Conservation (phyloP, 2,329 filamentous ascomycete species). For the Hymenoscyphus repandus region DNA sequence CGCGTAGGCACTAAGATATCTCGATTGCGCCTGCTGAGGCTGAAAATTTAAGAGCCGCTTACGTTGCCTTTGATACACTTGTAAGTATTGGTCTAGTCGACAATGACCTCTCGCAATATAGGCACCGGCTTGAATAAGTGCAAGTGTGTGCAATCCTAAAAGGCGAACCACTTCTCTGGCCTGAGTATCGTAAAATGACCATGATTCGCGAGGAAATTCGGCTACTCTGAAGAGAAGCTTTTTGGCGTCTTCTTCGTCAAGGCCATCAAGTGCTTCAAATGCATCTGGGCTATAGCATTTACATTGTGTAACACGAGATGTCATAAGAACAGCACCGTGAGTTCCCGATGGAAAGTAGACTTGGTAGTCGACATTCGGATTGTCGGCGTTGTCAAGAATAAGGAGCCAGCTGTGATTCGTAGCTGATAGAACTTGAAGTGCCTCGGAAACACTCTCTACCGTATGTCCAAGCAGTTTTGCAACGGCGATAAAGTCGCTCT, state of each 20-base stretch:
- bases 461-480: slow-evolving; percentile 9
- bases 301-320: slow-evolving; percentile 33
- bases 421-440: slow-evolving; percentile 17
- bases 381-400: slow-evolving; percentile 40
- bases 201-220: background rate
- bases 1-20: slow-evolving; percentile 33
- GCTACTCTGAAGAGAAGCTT: slow-evolving; percentile 24
- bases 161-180: slow-evolving; percentile 17
- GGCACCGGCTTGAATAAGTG: slow-evolving; percentile 26
- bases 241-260: slow-evolving; percentile 25
- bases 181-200: slow-evolving; percentile 11
- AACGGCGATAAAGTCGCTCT: slow-evolving; percentile 15
- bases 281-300: slow-evolving; percentile 30
- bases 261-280: slow-evolving; percentile 20
- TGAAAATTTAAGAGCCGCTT: slow-evolving; percentile 27
- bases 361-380: slow-evolving; percentile 30
- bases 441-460: slow-evolving; percentile 10
- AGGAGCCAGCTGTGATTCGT: slow-evolving; percentile 31
- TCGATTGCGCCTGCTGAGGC: slow-evolving; percentile 27
- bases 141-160: slow-evolving; percentile 27
- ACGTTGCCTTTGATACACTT: slow-evolving; percentile 9
- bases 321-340: slow-evolving; percentile 34
- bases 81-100: background rate
- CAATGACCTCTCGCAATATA: slow-evolving; percentile 4
- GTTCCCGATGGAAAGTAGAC: slow-evolving; percentile 31